Conservation (phyloP, 169 alveolate genomes). For the Eimeria brunetti region DNA sequence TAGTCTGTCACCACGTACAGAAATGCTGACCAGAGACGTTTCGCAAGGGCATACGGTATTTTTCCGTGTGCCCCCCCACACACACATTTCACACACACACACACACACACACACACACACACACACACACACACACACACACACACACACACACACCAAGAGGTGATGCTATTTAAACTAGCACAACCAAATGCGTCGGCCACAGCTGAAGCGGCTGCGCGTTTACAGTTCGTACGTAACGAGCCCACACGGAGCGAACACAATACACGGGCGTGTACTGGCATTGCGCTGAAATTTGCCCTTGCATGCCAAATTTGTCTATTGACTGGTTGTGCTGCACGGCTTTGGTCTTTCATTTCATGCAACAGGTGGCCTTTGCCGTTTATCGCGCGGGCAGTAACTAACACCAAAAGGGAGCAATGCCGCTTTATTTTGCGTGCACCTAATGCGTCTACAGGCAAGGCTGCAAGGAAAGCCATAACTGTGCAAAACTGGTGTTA, state of each 20-base stretch:
- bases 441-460: no score
- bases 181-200: neutral
- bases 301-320: neutral
- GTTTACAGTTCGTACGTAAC: neutral
- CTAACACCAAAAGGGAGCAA: neutral
- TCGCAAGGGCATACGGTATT: no score
- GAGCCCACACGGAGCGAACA: neutral
- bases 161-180: no score
- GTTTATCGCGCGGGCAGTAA: neutral
- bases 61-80: no score
- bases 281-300: neutral
- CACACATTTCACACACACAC: no score
- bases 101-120: no score
- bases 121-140: no score
- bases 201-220: neutral
- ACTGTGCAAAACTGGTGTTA: neutral
- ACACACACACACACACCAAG: no score
- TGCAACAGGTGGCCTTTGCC: neutral
- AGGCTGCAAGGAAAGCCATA: neutral
- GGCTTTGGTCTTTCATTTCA: neutral
- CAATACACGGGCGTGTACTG: neutral
- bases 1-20: neutral
- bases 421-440: neutral
- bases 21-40: no score
- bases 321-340: no score